Conservation (phyloP, 768 basidiomycete genomes). For the Amanita jacksonii region DNA sequence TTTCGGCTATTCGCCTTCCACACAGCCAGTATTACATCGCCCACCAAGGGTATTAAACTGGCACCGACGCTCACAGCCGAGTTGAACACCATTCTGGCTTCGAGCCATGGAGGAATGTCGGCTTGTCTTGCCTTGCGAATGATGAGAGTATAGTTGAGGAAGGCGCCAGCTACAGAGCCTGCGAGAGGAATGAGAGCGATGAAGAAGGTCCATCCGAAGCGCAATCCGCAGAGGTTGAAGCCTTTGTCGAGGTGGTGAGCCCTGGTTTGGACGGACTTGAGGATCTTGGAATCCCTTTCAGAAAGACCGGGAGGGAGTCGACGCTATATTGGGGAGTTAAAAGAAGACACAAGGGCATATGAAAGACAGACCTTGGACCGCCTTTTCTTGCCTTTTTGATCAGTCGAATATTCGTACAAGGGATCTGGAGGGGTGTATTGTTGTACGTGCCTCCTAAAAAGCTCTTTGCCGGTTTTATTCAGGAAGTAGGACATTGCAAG, state of each 20-base stretch:
- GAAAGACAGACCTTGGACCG: conserved; percentile 41
- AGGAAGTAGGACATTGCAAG: conserved; percentile 25
- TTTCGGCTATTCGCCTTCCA: conserved; percentile 90
- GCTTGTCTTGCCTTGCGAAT: conserved; percentile 67
- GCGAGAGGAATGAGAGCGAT: conserved; percentile 66
- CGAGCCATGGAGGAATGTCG: conserved; percentile 58
- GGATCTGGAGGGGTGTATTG: conserved; percentile 68
- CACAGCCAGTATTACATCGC: conserved; percentile 66
- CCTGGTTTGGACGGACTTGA: conserved; percentile 63
- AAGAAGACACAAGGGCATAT: background rate
- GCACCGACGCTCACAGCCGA: conserved; percentile 58
- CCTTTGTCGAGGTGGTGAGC: conserved; percentile 87
- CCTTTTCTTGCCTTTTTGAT: conserved; percentile 45
- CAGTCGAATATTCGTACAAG: conserved; percentile 55
- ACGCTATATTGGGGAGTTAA: conserved; percentile 32
- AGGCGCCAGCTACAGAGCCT: conserved; percentile 55
- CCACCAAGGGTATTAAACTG: conserved; percentile 60
- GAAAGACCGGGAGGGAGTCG: conserved; percentile 72
- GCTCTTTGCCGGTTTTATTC: conserved; percentile 40
- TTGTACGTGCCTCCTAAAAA: conserved; percentile 57
- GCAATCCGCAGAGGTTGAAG: conserved; percentile 68
- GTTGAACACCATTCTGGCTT: conserved; percentile 68
- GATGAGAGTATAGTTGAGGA: conserved; percentile 69
- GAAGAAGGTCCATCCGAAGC: conserved; percentile 82
- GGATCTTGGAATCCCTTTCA: conserved; percentile 60